Evolutionary conservation across 1,284 basidiomycete genomes (phyloP), one percentile per base, ranked within the genome.

Genomic region (Amylostereum chailletii): DNA sequence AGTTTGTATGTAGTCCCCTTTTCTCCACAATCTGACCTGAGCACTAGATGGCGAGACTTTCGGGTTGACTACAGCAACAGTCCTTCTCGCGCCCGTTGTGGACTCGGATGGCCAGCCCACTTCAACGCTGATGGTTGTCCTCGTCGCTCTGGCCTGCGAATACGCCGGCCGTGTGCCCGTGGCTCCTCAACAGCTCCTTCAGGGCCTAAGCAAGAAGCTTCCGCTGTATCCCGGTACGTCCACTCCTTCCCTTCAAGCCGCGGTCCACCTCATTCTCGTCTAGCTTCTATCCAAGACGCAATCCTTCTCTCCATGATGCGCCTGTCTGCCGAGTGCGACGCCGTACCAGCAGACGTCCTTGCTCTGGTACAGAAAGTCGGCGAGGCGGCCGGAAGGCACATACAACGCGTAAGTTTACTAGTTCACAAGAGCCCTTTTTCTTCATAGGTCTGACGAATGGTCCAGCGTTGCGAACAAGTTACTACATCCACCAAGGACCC

Each of bases 281-380:
- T 53, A 89, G 86, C 74, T 34, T 69, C 78, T 27, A 75, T 89
- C 7, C 83, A 86, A 59, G 86, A 90, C 51, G 78, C 77, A 4
- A 78, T 77, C 53, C 62, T 90, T 32, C 60, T 89, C 34, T 72
- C 80, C 3, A 84, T 89, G 80, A 62, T 86, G 39, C 73, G 83
- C 47, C 58, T 87, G 42, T 68, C 73, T 42, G 76, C 74, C 5
- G 75, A 81, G 19, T 83, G 79, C 57, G 73, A 79, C 9, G 68
- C 72, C 19, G 58, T 83, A 4, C 74, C 82, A 2, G 57, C 65
- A 10, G 66, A 73, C 8, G 69, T 78, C 19, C 54, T 67, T 9
- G 62, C 62, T 26, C 55, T 58, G 11, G 75, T 86, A 26, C 63
- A 62, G 31, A 65, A 66, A 34, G 46, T 83, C 34, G 66, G 67